phyloP scores from a whole-genome alignment of 306 rosid genomes.

The Lathyrus tuberosus region DNA sequence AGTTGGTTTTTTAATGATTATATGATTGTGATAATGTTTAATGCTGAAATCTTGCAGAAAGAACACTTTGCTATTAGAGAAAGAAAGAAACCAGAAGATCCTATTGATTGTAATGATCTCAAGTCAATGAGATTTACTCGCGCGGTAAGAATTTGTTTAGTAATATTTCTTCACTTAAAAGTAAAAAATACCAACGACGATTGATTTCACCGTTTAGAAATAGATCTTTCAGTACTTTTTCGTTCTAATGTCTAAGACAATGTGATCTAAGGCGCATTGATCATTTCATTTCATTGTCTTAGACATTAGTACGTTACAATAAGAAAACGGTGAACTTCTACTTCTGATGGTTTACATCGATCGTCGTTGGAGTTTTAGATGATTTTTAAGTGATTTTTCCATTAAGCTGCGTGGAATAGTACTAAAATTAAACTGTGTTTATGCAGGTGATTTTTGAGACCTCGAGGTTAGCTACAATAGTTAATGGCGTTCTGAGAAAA shows the following conservation, averaged over 20 bases:
- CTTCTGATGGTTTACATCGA: neutral
- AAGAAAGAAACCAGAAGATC: constrained; percentile 72
- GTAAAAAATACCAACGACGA: neutral
- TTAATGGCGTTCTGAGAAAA: constrained; percentile 95
- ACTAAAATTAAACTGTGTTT: neutral
- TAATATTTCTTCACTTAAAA: neutral
- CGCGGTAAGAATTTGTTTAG: constrained; percentile 56
- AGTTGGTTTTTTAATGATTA: neutral
- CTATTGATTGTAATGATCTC: constrained; percentile 77
- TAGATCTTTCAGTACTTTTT: neutral
- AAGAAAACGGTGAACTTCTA: neutral
- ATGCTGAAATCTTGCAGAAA: constrained; percentile 47
- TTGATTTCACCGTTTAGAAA: neutral
- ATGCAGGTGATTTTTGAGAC: constrained; percentile 95
- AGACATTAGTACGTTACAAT: neutral
- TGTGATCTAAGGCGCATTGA: neutral
- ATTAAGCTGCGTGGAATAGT: neutral
- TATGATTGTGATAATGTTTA: constrained; percentile 10
- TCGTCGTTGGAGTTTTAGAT: neutral
- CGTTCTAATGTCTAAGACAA: neutral
- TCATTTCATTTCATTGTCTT: neutral
- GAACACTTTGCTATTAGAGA: constrained; percentile 84
- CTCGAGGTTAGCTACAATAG: constrained; percentile 97
- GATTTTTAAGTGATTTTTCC: neutral
- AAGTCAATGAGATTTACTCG: constrained; percentile 91